These are phyloP conservation scores for Beta lomatogona DNA, from an alignment of 179 eudicot species.

Conservation along the genomic window DNA sequence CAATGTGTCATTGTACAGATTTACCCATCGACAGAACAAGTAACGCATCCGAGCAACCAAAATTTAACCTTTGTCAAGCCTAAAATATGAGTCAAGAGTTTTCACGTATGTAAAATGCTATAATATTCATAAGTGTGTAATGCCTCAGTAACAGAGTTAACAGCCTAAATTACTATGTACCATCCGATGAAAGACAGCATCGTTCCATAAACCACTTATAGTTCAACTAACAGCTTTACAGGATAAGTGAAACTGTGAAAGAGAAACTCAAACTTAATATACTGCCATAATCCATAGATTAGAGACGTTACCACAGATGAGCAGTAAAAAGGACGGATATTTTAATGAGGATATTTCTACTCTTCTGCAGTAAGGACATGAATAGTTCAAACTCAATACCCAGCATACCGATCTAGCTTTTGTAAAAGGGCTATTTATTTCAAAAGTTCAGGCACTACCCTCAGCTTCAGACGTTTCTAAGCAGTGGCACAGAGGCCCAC, in stretches of 20 bases:
- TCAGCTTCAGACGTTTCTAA: not conserved
- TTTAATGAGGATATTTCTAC: not conserved
- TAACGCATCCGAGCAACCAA: too few species aligned
- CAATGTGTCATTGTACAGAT: too few species aligned
- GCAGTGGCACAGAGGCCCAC: slow-evolving; percentile 8
- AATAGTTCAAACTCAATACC: not conserved
- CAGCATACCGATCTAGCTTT: not conserved
- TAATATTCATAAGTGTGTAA: too few species aligned
- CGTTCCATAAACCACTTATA: too few species aligned
- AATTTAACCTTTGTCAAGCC: too few species aligned
- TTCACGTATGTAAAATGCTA: too few species aligned
- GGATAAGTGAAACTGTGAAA: not conserved
- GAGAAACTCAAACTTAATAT: not conserved
- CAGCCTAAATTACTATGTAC: too few species aligned
- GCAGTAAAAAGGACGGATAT: not conserved
- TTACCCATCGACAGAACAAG: too few species aligned
- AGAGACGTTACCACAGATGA: not conserved
- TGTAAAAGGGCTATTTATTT: not conserved
- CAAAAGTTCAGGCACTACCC: not conserved
- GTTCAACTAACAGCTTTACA: too few species aligned
- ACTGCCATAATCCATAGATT: not conserved
- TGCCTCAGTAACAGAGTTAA: too few species aligned
- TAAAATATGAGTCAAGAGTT: too few species aligned
- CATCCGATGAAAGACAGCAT: too few species aligned
- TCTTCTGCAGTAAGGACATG: not conserved